Base-by-base conservation (phyloP, 2,329 filamentous ascomycete species). In the Ophiosphaerella korrae region DNA sequence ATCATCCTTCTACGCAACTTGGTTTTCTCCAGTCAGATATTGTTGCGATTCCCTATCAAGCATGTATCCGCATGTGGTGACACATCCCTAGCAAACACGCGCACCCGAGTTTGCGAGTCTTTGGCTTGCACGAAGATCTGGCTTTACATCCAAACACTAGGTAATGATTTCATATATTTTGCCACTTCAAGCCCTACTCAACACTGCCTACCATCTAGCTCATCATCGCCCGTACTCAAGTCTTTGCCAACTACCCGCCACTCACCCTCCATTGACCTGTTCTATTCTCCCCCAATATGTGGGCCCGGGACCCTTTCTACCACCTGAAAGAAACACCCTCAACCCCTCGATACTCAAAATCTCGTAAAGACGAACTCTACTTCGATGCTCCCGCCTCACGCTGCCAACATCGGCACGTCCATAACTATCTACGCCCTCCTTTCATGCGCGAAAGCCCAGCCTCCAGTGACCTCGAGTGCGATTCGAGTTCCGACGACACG, bases 101-200 rank as follows among this genome's bases (percentile, higher is more conserved):
- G 29, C 42, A 16, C 37, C 32, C 36, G 42, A 42, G 44, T 56
- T 50, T 56, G 50, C 46, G 14, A 42, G 38, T 44, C 42, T 44
- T 40, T 18, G 3, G 44, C 21, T 41, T 45, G 37, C 13, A 40
- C 35, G 24, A 42, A 42, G 44, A 54, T 39, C 45, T 24, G 36
- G 21, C 12, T 45, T 35, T 18, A 41, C 41, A 43, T 42, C 24
- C 37, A 13, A 18, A 12, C 16, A 21, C 29, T 11, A 36, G 14
- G 11, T 13, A 35, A 14, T 16, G 7, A 7, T 5, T 41, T 23
- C 12, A 39, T 11, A 39, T 39, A 13, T 16, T 24, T 21, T 21
- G 18, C 3, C 18, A 21, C 2, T 21, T 4, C 18, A 21, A 21
- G 18, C 18, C 18, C 18, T 21, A 21, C 18, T 21, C 18, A 21